Percentiles rank a stretch among this genome's conserved stretches.
Evolutionary conservation across 495 filamentous ascomycete species (phyloP).

Genomic region (Coniosporium apollinis): DNA sequence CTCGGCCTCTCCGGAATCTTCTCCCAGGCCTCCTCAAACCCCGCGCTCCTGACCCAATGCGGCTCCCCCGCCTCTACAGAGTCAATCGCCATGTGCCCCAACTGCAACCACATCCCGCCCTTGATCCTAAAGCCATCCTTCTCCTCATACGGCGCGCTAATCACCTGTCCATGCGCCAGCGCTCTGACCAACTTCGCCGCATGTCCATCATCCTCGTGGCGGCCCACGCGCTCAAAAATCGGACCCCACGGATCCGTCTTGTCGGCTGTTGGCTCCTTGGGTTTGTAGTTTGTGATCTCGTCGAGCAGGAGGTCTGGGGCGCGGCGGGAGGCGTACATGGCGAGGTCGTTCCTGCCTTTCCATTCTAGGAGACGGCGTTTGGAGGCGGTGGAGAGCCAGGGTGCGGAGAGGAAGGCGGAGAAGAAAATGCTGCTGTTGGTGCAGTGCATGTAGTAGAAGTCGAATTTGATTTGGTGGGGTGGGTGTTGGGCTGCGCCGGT

Average conservation of each 20-base stretch:
- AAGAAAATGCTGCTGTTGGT: constrained; percentile 49
- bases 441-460: constrained; percentile 70
- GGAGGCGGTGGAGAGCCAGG: constrained; percentile 24
- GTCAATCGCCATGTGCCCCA: constrained; percentile 47
- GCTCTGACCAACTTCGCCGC: constrained; percentile 55
- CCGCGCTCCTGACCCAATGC: constrained; percentile 39
- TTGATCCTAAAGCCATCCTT: constrained; percentile 36
- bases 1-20: constrained; percentile 10
- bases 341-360: constrained; percentile 54
- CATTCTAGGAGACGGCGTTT: constrained; percentile 56
- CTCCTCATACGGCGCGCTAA: constrained; percentile 30
- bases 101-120: constrained; percentile 47
- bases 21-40: constrained; percentile 43
- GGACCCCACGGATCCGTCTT: constrained; percentile 30
- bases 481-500: constrained; percentile 44
- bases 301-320: constrained; percentile 36
- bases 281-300: constrained; percentile 37
- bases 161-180: constrained; percentile 36
- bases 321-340: constrained; percentile 46
- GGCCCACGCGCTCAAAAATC: constrained; percentile 37
- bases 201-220: constrained; percentile 61
- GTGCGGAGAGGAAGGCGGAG: constrained; percentile 29
- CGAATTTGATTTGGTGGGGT: constrained; percentile 48
- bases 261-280: constrained; percentile 17
- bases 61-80: constrained; percentile 29